Conservation (phyloP, 441 rosid genomes). For the Populus hybrid region DNA sequence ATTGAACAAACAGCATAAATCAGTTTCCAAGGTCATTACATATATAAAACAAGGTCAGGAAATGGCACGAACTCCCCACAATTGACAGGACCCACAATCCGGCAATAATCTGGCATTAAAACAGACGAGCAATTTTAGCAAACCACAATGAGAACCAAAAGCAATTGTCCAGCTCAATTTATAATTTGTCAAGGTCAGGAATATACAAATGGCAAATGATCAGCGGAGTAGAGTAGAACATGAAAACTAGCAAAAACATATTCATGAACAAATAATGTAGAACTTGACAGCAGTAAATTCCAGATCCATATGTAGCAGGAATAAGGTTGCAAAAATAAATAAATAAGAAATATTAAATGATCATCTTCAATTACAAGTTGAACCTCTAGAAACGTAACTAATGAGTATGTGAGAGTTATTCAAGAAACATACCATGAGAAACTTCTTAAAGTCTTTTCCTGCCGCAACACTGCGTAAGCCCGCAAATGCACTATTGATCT, state of each 20-base stretch:
- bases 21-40: constrained; percentile 34
- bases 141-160: not conserved
- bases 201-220: not conserved
- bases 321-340: not conserved
- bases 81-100: constrained; percentile 69
- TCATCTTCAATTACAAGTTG: not conserved
- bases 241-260: not conserved
- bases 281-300: not conserved
- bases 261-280: not conserved
- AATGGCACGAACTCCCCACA: constrained; percentile 75
- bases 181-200: not conserved
- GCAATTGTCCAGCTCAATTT: not conserved
- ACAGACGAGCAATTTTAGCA: not conserved
- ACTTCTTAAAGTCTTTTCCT: constrained; percentile 74
- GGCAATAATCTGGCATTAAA: constrained; percentile 53
- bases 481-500: constrained; percentile 54
- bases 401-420: not conserved
- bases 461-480: constrained; percentile 53
- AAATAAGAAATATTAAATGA: not conserved
- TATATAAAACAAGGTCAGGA: constrained; percentile 82
- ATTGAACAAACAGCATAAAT: not conserved
- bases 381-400: not conserved
- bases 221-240: not conserved
- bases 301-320: not conserved
- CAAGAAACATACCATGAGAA: constrained; percentile 52